Evolutionary conservation across 1,284 basidiomycete genomes (phyloP).

Genomic region (Singerocomus rubriflavus): DNA sequence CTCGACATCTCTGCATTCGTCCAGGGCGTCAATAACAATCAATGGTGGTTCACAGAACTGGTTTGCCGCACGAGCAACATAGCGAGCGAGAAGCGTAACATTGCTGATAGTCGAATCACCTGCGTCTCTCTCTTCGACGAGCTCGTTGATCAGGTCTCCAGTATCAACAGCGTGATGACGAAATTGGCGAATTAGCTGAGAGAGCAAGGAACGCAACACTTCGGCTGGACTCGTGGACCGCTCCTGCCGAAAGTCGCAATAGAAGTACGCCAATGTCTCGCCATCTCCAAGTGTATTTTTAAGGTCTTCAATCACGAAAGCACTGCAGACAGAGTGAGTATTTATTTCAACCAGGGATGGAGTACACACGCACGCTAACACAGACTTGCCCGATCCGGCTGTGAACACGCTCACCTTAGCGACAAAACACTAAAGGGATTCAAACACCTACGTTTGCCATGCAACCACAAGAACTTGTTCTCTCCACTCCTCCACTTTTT

Average conservation of each 20-base stretch:
- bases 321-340: background rate
- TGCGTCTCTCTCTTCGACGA: background rate
- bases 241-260: slow-evolving; percentile 15
- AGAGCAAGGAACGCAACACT: slow-evolving; percentile 10
- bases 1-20: slow-evolving; percentile 11
- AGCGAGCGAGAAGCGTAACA: background rate
- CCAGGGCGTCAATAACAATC: slow-evolving; percentile 12
- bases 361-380: background rate
- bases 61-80: background rate
- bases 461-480: slow-evolving; percentile 5
- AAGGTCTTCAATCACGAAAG: background rate
- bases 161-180: background rate
- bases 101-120: background rate
- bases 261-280: slow-evolving; percentile 4
- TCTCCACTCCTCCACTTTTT: background rate
- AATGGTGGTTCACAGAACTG: background rate
- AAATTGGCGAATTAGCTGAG: slow-evolving; percentile 1
- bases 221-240: slow-evolving; percentile 6
- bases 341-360: no score
- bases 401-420: background rate
- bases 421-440: no score
- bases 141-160: background rate
- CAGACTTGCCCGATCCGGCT: background rate
- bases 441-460: slow-evolving; percentile 3
- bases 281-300: background rate